These are phyloP conservation scores for Naganishia vishniacii DNA, from an alignment of 768 basidiomycete genomes.

Conservation along the genomic window DNA sequence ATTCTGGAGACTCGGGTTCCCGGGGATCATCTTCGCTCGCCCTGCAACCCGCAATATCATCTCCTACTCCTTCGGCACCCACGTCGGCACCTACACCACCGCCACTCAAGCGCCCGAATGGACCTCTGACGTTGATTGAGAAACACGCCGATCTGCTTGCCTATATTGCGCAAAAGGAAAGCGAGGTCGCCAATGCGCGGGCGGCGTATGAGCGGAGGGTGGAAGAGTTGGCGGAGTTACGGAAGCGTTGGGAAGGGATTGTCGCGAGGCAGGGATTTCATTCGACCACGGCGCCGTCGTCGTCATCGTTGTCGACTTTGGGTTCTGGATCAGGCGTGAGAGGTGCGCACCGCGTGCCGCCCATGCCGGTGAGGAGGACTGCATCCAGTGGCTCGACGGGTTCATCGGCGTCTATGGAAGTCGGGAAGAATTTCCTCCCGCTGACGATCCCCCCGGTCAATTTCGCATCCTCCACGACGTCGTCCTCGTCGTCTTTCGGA, in stretches of 20 bases:
- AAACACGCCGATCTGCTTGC: slow-evolving; percentile 15
- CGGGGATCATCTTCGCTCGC: not conserved
- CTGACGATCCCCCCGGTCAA: slow-evolving; percentile 1
- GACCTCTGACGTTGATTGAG: slow-evolving; percentile 8
- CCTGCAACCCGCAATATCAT: not conserved
- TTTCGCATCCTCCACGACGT: not conserved
- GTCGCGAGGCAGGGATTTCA: not conserved
- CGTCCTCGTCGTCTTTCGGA: not conserved
- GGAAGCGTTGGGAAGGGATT: slow-evolving; percentile 11
- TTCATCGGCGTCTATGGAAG: not conserved
- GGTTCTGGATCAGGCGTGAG: too few relatives aligned
- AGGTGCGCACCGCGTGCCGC: not conserved
- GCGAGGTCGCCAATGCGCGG: not conserved
- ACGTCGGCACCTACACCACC: not conserved
- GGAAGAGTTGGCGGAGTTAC: not conserved
- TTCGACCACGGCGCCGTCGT: slow-evolving; percentile 10
- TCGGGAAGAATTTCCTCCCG: not conserved
- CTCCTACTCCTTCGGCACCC: not conserved
- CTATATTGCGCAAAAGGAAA: slow-evolving; percentile 18
- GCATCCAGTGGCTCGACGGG: not conserved
- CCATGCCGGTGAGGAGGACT: slow-evolving; percentile 4
- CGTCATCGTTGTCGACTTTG: too few relatives aligned
- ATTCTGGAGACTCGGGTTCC: not conserved
- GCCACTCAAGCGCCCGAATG: not conserved
- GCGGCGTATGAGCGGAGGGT: not conserved